Evolutionary conservation across 2,329 filamentous ascomycete species (phyloP).

Genomic region (Botrytis fabae): DNA sequence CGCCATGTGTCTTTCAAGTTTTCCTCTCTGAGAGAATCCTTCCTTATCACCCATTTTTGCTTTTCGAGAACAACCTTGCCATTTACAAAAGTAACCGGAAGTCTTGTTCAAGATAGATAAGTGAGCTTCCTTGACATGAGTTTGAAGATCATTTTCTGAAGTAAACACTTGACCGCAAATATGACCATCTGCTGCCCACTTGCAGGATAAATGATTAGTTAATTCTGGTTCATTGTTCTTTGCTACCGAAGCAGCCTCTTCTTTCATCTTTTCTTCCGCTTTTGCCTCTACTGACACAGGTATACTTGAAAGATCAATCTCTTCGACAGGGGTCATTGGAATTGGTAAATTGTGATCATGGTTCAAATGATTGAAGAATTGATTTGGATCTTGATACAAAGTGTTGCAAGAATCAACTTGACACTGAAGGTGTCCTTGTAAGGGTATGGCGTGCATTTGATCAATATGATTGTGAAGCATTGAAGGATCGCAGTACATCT

Average conservation of each 20-base stretch:
- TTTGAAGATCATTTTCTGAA: slow-evolving; percentile 51
- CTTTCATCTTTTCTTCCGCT: slow-evolving; percentile 4
- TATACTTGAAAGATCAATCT: slow-evolving; percentile 27
- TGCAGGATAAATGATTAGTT: slow-evolving; percentile 31
- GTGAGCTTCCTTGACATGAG: slow-evolving; percentile 55
- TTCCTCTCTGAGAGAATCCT: slow-evolving; percentile 60
- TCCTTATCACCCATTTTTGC: slow-evolving; percentile 40
- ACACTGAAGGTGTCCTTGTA: slow-evolving; percentile 35
- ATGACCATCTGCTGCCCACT: slow-evolving; percentile 31
- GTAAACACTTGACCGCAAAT: slow-evolving; percentile 30
- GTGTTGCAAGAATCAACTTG: slow-evolving; percentile 34
- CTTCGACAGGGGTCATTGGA: slow-evolving; percentile 26
- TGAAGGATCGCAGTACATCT: slow-evolving; percentile 31
- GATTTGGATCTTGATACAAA: slow-evolving; percentile 31
- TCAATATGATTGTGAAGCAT: slow-evolving; percentile 39
- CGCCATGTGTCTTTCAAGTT: slow-evolving; percentile 65
- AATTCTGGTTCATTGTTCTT: slow-evolving; percentile 16
- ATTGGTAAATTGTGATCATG: slow-evolving; percentile 32
- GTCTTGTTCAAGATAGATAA: slow-evolving; percentile 49
- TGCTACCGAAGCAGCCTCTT: neutral
- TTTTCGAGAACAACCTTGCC: slow-evolving; percentile 55
- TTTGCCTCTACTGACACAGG: neutral
- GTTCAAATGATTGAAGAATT: slow-evolving; percentile 36
- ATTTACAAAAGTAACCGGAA: slow-evolving; percentile 54
- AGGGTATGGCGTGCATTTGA: slow-evolving; percentile 36